Evolutionary conservation across 169 alveolate species (phyloP).

Genomic region (Cryptosporidium viatorum): DNA sequence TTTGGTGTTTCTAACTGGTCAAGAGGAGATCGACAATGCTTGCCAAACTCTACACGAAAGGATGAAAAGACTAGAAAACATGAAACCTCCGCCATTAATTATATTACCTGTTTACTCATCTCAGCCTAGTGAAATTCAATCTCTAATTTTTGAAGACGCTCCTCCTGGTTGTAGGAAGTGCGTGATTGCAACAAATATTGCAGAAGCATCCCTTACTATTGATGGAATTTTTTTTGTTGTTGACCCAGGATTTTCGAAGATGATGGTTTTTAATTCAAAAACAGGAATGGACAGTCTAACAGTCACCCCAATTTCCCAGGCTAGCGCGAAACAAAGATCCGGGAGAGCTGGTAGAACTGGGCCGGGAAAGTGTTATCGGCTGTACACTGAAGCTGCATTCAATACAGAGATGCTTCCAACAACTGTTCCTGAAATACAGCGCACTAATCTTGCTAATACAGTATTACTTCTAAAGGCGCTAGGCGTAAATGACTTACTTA

Average conservation of each 20-base stretch:
- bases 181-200: slow-evolving; percentile 99
- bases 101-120: slow-evolving; percentile 97
- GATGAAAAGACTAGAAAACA: slow-evolving; percentile 92
- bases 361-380: slow-evolving; percentile 99
- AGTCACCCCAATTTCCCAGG: slow-evolving; percentile 97
- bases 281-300: slow-evolving; percentile 98
- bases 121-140: slow-evolving; percentile 96
- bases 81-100: slow-evolving; percentile 95
- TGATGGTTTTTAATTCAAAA: slow-evolving; percentile 96
- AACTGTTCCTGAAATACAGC: slow-evolving; percentile 99
- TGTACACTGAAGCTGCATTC: slow-evolving; percentile 98
- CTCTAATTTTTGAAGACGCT: slow-evolving; percentile 98
- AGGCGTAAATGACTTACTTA: slow-evolving; percentile 98
- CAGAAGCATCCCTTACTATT: slow-evolving; percentile 99
- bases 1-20: slow-evolving; percentile 98
- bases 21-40: slow-evolving; percentile 99
- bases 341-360: slow-evolving; percentile 99
- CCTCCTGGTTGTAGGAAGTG: slow-evolving; percentile 98
- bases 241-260: slow-evolving; percentile 99
- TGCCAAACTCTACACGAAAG: slow-evolving; percentile 95
- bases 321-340: slow-evolving; percentile 98
- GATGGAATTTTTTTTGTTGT: slow-evolving; percentile 99
- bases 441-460: slow-evolving; percentile 98
- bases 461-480: slow-evolving; percentile 98
- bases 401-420: slow-evolving; percentile 98